These are phyloP conservation scores for Phaeosphaeriaceae sp. DNA, from an alignment of 2,329 filamentous ascomycete species.

Conservation along the genomic window DNA sequence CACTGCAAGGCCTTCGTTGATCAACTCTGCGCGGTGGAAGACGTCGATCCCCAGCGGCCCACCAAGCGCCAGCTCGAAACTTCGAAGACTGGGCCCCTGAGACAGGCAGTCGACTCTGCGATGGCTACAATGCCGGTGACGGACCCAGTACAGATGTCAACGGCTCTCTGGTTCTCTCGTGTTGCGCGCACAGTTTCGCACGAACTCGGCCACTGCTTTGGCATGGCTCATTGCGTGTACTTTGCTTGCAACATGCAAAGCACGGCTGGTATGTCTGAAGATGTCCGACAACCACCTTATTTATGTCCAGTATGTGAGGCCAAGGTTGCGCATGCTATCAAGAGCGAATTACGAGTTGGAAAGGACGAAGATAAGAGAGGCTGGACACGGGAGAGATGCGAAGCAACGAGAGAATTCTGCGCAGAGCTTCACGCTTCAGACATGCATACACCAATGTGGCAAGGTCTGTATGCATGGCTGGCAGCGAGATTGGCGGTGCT, in stretches of 20 bases:
- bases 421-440: constrained; percentile 48
- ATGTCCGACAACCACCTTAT: constrained; percentile 69
- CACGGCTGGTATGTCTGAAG: constrained; percentile 64
- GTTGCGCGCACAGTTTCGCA: constrained; percentile 64
- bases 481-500: constrained; percentile 1
- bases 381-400: constrained; percentile 49
- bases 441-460: constrained; percentile 19
- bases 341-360: constrained; percentile 30
- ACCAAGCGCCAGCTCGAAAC: constrained; percentile 16
- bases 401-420: constrained; percentile 54
- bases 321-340: constrained; percentile 55
- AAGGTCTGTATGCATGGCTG: constrained; percentile 24
- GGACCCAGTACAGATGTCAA: constrained; percentile 28
- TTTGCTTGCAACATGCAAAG: constrained; percentile 72
- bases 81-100: constrained; percentile 20
- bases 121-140: constrained; percentile 9
- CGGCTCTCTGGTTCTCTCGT: constrained; percentile 65
- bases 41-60: constrained; percentile 17
- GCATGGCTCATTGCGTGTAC: constrained; percentile 70
- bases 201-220: constrained; percentile 73
- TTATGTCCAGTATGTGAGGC: constrained; percentile 67
- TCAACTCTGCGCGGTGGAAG: constrained; percentile 43
- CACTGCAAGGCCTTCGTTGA: constrained; percentile 66
- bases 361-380: constrained; percentile 20
- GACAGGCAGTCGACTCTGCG: constrained; percentile 21